Conservation (phyloP, 495 filamentous ascomycete genomes). For the Evansstolkia leycettana region DNA sequence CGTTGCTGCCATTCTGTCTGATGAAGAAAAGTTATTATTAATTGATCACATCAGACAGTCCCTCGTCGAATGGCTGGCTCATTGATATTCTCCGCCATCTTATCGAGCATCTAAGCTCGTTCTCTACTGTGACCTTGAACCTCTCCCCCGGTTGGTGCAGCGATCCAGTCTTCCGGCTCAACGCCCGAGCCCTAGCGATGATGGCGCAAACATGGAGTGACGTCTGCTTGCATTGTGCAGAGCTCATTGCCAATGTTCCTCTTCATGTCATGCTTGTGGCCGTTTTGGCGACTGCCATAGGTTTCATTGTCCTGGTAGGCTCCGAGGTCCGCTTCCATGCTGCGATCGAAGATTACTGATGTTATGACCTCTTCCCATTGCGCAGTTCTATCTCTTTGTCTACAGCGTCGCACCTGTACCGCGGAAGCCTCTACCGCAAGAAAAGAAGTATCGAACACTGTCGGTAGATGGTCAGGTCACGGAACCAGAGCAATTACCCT, state of each 20-base stretch:
- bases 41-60: no score
- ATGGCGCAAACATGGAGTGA: conserved; percentile 23
- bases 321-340: not conserved
- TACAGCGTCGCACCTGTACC: conserved; percentile 70
- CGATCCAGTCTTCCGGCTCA: not conserved
- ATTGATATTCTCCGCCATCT: conserved; percentile 15
- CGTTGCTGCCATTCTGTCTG: not conserved
- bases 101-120: conserved; percentile 11
- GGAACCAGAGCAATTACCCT: conserved; percentile 52
- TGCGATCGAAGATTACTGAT: conserved; percentile 1
- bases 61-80: conserved; percentile 23
- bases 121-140: conserved; percentile 4
- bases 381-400: conserved; percentile 57
- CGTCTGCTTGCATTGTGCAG: conserved; percentile 24
- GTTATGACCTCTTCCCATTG: conserved; percentile 1
- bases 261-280: conserved; percentile 17
- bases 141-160: conserved; percentile 1
- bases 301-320: conserved; percentile 29
- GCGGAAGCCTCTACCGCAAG: conserved; percentile 58
- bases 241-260: conserved; percentile 18
- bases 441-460: conserved; percentile 76
- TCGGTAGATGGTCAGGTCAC: conserved; percentile 49
- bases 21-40: not conserved
- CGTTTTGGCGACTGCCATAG: conserved; percentile 16
- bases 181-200: not conserved